Evolutionary conservation across 2,329 filamentous ascomycete species (phyloP), one percentile per base, ranked within the genome.

Genomic region (Paramyrothecium sp.): DNA sequence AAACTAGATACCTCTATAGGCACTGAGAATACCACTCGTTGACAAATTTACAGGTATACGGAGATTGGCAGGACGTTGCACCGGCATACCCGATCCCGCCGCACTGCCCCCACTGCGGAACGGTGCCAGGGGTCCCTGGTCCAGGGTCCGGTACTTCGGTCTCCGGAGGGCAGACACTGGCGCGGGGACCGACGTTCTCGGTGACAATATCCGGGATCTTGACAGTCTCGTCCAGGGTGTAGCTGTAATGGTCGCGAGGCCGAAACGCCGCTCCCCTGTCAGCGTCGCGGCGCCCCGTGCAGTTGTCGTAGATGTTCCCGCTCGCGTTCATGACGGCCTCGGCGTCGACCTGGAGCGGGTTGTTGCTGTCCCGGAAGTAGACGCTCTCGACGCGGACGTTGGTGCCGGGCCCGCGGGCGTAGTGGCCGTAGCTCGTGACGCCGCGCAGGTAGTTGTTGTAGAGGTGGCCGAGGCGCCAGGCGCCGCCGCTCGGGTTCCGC

Each of bases 381-480:
- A 58, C 57, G 54, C 61, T 61, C 55, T 63, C 61, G 46, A 63
- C 61, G 47, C 60, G 56, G 51, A 56, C 57, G 51, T 63, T 51
- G 33, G 60, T 63, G 26, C 26, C 26, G 48, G 49, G 54, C 21
- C 60, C 61, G 16, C 61, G 58, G n/a, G 58, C 60, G 54, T 63
- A 63, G 61, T 61, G 60, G 41, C 61, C 61, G 47, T 63, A 63
- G 33, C 55, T 56, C 34, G 60, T 63, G 33, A 60, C 53, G 20
- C 60, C 60, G 47, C 55, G 34, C 23, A 63, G 49, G 56, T 60
- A 60, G 58, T 63, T 63, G 41, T 63, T 63, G 60, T 63, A 63
- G 21, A 63, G 52, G 56, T 63, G 61, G 21, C 58, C 61, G 60
- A 60, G 51, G 13, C 55, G 56, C 19, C 61, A 53, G 54, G 61